Evolutionary conservation across 148 eudicot genomes (phyloP).

Genomic region (Rhododendron ferrugineum): DNA sequence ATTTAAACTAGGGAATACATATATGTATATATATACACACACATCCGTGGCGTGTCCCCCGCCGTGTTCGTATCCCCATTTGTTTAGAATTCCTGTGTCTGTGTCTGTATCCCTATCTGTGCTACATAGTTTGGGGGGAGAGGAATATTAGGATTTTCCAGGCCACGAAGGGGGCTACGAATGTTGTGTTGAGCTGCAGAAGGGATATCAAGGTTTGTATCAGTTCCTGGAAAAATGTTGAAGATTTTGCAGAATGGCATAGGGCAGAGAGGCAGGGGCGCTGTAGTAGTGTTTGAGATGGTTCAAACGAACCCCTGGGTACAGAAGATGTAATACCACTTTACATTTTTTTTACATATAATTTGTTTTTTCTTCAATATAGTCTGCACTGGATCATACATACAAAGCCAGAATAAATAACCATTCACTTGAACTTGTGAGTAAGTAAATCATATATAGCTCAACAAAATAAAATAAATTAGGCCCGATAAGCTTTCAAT

Average conservation of each 20-base stretch:
- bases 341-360: neutral
- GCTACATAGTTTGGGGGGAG: neutral
- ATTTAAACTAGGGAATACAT: too few species aligned
- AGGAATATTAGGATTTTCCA: neutral
- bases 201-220: neutral
- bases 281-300: neutral
- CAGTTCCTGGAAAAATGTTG: neutral
- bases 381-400: too few species aligned
- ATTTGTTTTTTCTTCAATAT: neutral
- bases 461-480: too few species aligned
- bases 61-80: too few species aligned
- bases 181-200: neutral
- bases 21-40: too few species aligned
- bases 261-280: neutral
- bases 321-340: neutral
- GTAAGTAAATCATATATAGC: neutral
- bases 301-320: neutral
- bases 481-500: neutral
- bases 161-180: neutral
- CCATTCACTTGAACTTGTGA: too few species aligned
- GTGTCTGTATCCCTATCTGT: too few species aligned
- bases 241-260: neutral
- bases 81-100: too few species aligned
- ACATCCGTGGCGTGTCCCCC: too few species aligned
- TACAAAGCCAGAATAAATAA: too few species aligned